phyloP scores from a whole-genome alignment of 345 rosid species.

The Toxicodendron radicans region DNA sequence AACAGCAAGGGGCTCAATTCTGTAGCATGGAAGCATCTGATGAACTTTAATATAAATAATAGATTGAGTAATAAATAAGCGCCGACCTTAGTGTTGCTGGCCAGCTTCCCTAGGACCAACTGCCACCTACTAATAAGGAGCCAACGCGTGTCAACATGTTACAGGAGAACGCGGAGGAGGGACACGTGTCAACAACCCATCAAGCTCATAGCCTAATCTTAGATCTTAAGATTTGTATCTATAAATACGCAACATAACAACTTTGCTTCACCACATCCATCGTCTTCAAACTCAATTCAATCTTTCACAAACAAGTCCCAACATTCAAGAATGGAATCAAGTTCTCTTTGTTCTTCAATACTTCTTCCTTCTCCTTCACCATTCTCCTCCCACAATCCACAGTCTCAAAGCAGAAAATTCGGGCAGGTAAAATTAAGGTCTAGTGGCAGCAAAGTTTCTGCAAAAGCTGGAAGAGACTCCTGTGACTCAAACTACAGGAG shows the following conservation, averaged over 20 bases:
- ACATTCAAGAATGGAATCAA: constrained; percentile 13
- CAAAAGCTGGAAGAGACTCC: neutral
- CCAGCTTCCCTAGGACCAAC: neutral
- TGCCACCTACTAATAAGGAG: neutral
- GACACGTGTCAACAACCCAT: constrained; percentile 9
- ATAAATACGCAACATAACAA: neutral
- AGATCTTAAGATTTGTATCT: neutral
- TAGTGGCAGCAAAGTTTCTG: neutral
- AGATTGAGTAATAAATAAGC: neutral
- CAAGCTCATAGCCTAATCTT: neutral
- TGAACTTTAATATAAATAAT: too few species aligned
- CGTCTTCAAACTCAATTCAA: neutral
- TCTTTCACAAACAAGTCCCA: neutral
- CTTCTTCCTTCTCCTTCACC: neutral
- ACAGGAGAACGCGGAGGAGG: neutral
- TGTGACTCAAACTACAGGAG: neutral
- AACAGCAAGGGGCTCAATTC: too few species aligned
- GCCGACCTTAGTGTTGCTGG: neutral
- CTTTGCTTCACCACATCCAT: neutral
- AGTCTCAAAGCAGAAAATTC: neutral
- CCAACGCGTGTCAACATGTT: neutral
- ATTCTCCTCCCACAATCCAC: neutral
- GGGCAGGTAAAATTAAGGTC: neutral
- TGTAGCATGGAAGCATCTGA: too few species aligned
- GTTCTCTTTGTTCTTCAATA: constrained; percentile 8